phyloP scores from a whole-genome alignment of 1,284 basidiomycete genomes.

The Ustilago hordei region DNA sequence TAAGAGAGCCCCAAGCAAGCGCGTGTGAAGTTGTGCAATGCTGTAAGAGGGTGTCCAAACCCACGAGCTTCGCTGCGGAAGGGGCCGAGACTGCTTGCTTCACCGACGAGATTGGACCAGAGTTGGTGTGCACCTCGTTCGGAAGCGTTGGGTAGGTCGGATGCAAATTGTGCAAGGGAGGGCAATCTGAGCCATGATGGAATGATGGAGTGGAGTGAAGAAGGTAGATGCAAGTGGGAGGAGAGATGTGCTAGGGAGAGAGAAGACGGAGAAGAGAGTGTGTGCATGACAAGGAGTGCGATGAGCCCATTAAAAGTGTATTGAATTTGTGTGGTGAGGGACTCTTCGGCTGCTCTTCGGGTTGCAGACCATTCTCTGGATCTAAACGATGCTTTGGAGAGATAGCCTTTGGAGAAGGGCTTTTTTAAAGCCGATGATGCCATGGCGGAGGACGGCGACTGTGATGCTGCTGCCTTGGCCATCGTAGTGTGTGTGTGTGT shows the following conservation, averaged over 20 bases:
- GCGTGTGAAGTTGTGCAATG: slow-evolving; percentile 59
- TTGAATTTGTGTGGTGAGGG: slow-evolving; percentile 41
- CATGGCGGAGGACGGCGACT: slow-evolving; percentile 17
- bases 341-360: slow-evolving; percentile 38
- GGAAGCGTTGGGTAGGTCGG: slow-evolving; percentile 60
- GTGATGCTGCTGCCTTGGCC: slow-evolving; percentile 28
- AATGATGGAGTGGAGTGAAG: slow-evolving; percentile 53
- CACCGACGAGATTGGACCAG: slow-evolving; percentile 33
- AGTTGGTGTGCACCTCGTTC: slow-evolving; percentile 28
- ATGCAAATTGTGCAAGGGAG: slow-evolving; percentile 51
- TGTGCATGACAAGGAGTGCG: slow-evolving; percentile 56
- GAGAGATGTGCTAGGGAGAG: slow-evolving; percentile 57
- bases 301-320: slow-evolving; percentile 53
- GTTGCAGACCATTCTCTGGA: slow-evolving; percentile 47
- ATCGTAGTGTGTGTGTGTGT: slow-evolving; percentile 2
- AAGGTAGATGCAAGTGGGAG: slow-evolving; percentile 52
- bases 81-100: slow-evolving; percentile 45
- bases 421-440: not conserved
- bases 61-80: slow-evolving; percentile 61
- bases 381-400: slow-evolving; percentile 9
- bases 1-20: slow-evolving; percentile 59
- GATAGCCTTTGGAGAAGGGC: slow-evolving; percentile 13
- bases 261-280: slow-evolving; percentile 58
- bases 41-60: slow-evolving; percentile 61
- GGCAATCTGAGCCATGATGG: slow-evolving; percentile 57